phyloP scores from a whole-genome alignment of 176 grass and related monocot species.

The Aechmea fasciata region DNA sequence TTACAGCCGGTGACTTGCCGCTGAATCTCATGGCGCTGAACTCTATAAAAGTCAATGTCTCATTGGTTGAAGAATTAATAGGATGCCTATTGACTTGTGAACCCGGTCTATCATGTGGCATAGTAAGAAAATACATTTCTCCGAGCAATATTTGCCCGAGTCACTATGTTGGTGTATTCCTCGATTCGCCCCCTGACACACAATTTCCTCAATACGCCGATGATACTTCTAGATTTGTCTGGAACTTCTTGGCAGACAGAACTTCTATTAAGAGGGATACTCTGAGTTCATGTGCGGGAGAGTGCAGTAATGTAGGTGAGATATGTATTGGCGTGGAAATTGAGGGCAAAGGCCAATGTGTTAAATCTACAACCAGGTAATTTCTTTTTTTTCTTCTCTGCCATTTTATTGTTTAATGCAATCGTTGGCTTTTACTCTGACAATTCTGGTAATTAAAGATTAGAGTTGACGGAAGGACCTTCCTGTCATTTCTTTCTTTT shows the following conservation, averaged over 20 bases:
- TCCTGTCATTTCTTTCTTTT: too few relatives aligned
- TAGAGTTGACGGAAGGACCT: too few relatives aligned
- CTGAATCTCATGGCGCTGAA: constrained; percentile 71
- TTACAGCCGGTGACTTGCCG: constrained; percentile 48
- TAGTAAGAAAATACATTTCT: constrained; percentile 59
- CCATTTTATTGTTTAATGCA: neutral
- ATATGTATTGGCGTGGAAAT: constrained; percentile 64
- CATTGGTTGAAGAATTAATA: constrained; percentile 63
- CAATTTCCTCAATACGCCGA: constrained; percentile 55
- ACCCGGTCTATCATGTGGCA: constrained; percentile 74
- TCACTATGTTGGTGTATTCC: constrained; percentile 97
- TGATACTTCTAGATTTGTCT: constrained; percentile 88
- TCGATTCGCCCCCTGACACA: constrained; percentile 40
- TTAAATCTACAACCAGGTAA: constrained; percentile 82
- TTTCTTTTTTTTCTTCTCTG: neutral
- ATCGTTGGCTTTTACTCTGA: neutral
- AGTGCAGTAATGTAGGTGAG: constrained; percentile 46
- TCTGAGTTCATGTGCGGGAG: constrained; percentile 52
- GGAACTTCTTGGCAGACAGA: constrained; percentile 83
- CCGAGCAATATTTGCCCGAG: constrained; percentile 56
- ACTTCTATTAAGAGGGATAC: constrained; percentile 30
- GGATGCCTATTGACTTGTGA: constrained; percentile 77
- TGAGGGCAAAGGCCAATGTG: constrained; percentile 69
- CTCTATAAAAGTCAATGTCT: constrained; percentile 80
- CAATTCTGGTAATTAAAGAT: too few relatives aligned